phyloP scores from a whole-genome alignment of 176 grass and related monocot genomes.

The Triticum monococcum region DNA sequence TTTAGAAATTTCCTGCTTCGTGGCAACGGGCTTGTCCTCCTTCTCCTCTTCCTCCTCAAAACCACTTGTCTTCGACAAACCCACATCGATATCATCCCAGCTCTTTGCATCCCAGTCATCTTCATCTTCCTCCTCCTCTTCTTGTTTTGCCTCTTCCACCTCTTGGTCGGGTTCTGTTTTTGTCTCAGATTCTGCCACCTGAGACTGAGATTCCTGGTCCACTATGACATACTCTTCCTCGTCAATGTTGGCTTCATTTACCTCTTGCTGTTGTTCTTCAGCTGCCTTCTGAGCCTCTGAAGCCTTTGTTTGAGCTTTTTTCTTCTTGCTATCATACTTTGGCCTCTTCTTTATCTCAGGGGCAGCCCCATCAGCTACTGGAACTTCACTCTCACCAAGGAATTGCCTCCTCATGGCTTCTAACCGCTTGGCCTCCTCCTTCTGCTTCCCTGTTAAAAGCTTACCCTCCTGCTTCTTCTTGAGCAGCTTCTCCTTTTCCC shows the following conservation, averaged over 20 bases:
- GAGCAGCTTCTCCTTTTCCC: constrained; percentile 80
- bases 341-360: constrained; percentile 81
- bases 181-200: constrained; percentile 55
- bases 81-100: constrained; percentile 95
- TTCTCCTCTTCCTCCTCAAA: constrained; percentile 84
- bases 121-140: constrained; percentile 73
- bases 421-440: constrained; percentile 84
- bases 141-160: constrained; percentile 55
- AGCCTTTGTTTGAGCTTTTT: constrained; percentile 56
- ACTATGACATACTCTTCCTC: constrained; percentile 68
- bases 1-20: constrained; percentile 50
- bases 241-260: constrained; percentile 48
- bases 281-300: constrained; percentile 36
- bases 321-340: constrained; percentile 83
- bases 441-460: constrained; percentile 83
- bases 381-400: constrained; percentile 71
- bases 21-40: constrained; percentile 58
- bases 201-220: constrained; percentile 67
- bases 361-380: constrained; percentile 38
- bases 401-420: constrained; percentile 94
- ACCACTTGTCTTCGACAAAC: constrained; percentile 50
- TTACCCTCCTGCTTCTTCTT: constrained; percentile 95
- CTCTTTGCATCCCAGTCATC: constrained; percentile 99
- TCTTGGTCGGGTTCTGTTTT: constrained; percentile 59
- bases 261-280: constrained; percentile 56